A percentile compares a stretch with the other conserved stretches of the same genome.
These are phyloP conservation scores for Debaryomycetaceae sp. DNA, from an alignment of 1,139 yeast genomes.

Conservation along the genomic window DNA sequence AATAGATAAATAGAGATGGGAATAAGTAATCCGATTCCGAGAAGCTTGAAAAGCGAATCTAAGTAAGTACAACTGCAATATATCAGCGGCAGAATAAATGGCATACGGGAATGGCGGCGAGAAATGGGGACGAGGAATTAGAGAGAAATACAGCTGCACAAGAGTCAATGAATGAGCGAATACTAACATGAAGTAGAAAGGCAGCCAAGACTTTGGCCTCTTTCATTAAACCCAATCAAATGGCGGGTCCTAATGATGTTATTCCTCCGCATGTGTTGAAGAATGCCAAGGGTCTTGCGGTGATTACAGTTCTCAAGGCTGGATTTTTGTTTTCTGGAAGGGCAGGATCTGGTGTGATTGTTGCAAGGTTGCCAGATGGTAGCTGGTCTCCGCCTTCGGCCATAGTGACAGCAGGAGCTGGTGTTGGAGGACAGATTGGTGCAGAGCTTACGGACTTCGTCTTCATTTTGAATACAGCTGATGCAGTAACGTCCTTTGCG, in stretches of 20 bases:
- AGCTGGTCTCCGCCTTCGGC: slow-evolving; percentile 99
- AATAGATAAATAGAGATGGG: slow-evolving; percentile 28
- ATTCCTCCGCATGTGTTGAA: slow-evolving; percentile 87
- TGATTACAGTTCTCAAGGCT: slow-evolving; percentile 90
- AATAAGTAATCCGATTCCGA: slow-evolving; percentile 91
- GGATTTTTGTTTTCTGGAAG: slow-evolving; percentile 95
- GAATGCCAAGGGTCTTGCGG: slow-evolving; percentile 89
- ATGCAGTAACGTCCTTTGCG: slow-evolving; percentile 93
- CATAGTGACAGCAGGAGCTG: slow-evolving; percentile 94
- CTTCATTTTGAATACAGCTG: slow-evolving; percentile 77
- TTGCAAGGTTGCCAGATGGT: slow-evolving; percentile 92
- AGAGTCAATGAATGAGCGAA: no score
- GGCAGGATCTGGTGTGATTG: slow-evolving; percentile 96
- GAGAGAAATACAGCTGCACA: neutral
- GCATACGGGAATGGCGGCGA: neutral
- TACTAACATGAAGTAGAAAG: slow-evolving; percentile 46
- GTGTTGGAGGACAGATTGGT: slow-evolving; percentile 97
- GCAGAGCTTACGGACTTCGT: slow-evolving; percentile 97
- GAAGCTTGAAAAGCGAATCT: slow-evolving; percentile 83
- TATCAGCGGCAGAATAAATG: neutral
- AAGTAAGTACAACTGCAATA: slow-evolving; percentile 50
- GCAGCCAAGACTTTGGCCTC: slow-evolving; percentile 93
- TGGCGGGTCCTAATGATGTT: slow-evolving; percentile 83
- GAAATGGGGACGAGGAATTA: neutral
- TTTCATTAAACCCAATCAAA: slow-evolving; percentile 92